Evolutionary conservation across 2,329 filamentous ascomycete species (phyloP).

Genomic region (Cladosporium sp.): DNA sequence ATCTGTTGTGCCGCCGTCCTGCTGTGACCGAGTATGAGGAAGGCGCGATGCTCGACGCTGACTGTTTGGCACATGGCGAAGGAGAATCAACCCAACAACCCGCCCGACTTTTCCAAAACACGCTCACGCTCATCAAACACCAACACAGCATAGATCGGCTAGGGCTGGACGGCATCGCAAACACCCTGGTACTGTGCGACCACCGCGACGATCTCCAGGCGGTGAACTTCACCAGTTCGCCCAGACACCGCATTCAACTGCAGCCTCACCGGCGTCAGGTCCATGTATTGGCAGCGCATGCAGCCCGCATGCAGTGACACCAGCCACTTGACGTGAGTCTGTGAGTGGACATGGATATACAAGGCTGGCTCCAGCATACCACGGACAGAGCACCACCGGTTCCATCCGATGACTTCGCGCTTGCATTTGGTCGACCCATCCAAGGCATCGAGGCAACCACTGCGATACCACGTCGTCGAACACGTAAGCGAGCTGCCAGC

Average conservation of each 20-base stretch:
- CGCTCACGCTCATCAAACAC: neutral
- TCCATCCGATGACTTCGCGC: neutral
- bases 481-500: conserved; percentile 29
- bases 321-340: neutral
- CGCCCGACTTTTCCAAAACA: neutral
- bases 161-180: neutral
- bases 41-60: neutral
- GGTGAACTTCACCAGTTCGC: neutral
- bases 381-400: conserved; percentile 31
- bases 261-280: neutral
- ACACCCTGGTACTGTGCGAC: neutral
- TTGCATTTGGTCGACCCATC: neutral
- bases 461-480: conserved; percentile 21
- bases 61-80: neutral
- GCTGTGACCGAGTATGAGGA: neutral
- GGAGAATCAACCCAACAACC: neutral
- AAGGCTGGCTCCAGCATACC: conserved; percentile 42
- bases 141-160: neutral
- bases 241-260: neutral
- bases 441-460: neutral
- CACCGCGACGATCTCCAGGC: neutral
- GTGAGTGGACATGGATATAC: conserved; percentile 38
- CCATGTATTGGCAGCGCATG: neutral
- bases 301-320: neutral
- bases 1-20: neutral